A percentile compares a stretch with the other conserved stretches of the same genome.
Conservation (phyloP, 176 grass and related monocot genomes). For the Cenchrus purpureus region DNA sequence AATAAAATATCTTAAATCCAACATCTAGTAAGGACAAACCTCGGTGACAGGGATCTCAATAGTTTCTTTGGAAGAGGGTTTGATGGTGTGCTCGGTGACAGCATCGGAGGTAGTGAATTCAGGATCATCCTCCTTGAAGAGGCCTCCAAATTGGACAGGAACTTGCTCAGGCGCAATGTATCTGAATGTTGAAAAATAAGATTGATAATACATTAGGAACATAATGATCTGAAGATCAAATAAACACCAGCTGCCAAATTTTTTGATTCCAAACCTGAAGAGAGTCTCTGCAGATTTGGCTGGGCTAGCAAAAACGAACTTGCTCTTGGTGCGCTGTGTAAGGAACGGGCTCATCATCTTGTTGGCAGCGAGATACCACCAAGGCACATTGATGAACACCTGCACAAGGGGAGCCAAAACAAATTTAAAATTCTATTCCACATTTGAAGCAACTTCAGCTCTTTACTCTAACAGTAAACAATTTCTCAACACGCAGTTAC, state of each 20-base stretch:
- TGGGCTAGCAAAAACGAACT: slow-evolving; percentile 89
- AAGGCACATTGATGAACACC: slow-evolving; percentile 99
- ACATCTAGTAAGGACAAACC: slow-evolving; percentile 33
- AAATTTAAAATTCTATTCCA: slow-evolving; percentile 10
- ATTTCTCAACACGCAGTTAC: neutral
- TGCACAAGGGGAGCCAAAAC: slow-evolving; percentile 35
- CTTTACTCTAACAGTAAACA: neutral
- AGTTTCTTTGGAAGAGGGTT: slow-evolving; percentile 73
- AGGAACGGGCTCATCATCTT: slow-evolving; percentile 95
- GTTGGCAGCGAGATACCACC: slow-evolving; percentile 96
- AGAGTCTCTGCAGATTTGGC: slow-evolving; percentile 88
- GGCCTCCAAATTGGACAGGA: slow-evolving; percentile 86
- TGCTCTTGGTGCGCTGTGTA: slow-evolving; percentile 95
- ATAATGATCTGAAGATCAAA: neutral
- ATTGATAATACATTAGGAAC: neutral
- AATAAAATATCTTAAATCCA: neutral
- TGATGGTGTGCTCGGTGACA: slow-evolving; percentile 70
- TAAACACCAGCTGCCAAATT: neutral
- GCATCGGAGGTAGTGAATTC: slow-evolving; percentile 78
- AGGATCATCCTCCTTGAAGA: slow-evolving; percentile 74
- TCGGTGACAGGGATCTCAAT: slow-evolving; percentile 73
- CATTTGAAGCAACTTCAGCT: neutral
- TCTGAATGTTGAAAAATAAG: slow-evolving; percentile 45
- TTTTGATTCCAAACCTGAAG: slow-evolving; percentile 54
- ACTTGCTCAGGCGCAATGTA: slow-evolving; percentile 92